phyloP scores from a whole-genome alignment of 306 rosid genomes.

The Trifolium fragiferum region DNA sequence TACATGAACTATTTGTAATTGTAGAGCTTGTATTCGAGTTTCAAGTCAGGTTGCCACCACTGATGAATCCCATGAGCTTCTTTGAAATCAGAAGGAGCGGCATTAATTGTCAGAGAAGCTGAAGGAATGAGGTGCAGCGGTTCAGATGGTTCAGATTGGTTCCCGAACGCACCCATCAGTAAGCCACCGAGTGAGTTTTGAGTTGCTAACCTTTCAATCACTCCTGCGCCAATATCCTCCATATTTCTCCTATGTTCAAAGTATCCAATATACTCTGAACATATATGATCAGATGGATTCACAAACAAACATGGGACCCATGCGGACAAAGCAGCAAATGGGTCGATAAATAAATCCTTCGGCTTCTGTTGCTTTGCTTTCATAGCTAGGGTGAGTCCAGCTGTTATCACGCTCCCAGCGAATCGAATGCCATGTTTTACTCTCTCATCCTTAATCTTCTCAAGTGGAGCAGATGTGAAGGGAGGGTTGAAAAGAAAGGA shows the following conservation, averaged over 20 bases:
- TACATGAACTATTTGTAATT: conserved; percentile 51
- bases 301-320: conserved; percentile 86
- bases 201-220: conserved; percentile 83
- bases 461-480: conserved; percentile 78
- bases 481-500: conserved; percentile 92
- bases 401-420: conserved; percentile 80
- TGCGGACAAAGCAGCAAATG: conserved; percentile 65
- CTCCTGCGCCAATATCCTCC: conserved; percentile 84
- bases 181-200: conserved; percentile 80
- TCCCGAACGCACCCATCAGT: conserved; percentile 72
- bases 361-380: conserved; percentile 51
- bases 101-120: conserved; percentile 63
- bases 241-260: conserved; percentile 87
- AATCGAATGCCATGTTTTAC: conserved; percentile 82
- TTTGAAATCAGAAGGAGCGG: conserved; percentile 63
- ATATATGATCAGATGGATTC: conserved; percentile 72
- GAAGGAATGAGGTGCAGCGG: conserved; percentile 93
- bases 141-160: conserved; percentile 73
- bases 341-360: conserved; percentile 45
- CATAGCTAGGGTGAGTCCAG: conserved; percentile 84
- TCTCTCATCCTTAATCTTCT: conserved; percentile 73
- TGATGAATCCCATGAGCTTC: conserved; percentile 98
- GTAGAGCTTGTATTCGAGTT: conserved; percentile 52
- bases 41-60: conserved; percentile 84
- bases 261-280: conserved; percentile 90